Evolutionary conservation across 768 basidiomycete species (phyloP).

Genomic region (Podaxis rugospora): DNA sequence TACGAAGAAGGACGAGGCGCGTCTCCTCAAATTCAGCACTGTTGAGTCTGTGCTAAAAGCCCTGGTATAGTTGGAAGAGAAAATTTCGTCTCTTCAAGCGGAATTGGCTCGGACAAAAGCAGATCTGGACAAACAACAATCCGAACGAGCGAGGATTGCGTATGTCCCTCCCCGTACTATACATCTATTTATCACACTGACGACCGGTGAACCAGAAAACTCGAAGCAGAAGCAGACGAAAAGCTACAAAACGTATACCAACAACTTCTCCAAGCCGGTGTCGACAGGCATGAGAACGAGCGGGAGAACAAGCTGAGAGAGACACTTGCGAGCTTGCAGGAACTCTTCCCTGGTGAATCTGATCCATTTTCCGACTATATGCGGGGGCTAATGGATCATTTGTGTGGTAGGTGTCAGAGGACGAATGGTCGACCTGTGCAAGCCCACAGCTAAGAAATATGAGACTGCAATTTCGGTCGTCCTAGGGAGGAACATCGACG

Average conservation of each 20-base stretch:
- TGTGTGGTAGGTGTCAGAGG: conserved; percentile 76
- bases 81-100: conserved; percentile 46
- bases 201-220: conserved; percentile 50
- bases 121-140: conserved; percentile 80
- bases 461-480: conserved; percentile 89
- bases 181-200: not conserved
- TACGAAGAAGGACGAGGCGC: conserved; percentile 56
- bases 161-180: conserved; percentile 30
- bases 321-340: conserved; percentile 74
- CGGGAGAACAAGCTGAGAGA: conserved; percentile 83
- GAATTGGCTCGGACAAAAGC: conserved; percentile 67
- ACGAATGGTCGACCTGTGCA: conserved; percentile 89
- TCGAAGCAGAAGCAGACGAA: conserved; percentile 90
- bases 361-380: not conserved
- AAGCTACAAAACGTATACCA: conserved; percentile 79
- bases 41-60: not conserved
- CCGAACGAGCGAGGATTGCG: conserved; percentile 79
- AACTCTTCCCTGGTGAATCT: conserved; percentile 80
- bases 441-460: conserved; percentile 89
- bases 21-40: conserved; percentile 9
- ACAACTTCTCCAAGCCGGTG: conserved; percentile 85
- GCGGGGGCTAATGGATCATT: not conserved
- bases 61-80: conserved; percentile 51
- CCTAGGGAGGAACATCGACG: conserved; percentile 91
- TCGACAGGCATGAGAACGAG: conserved; percentile 84